A percentile compares a stretch with the other conserved stretches of the same genome.
These are phyloP conservation scores for Phytophthora pinifolia DNA, from an alignment of 352 stramenopile genomes.

Conservation along the genomic window DNA sequence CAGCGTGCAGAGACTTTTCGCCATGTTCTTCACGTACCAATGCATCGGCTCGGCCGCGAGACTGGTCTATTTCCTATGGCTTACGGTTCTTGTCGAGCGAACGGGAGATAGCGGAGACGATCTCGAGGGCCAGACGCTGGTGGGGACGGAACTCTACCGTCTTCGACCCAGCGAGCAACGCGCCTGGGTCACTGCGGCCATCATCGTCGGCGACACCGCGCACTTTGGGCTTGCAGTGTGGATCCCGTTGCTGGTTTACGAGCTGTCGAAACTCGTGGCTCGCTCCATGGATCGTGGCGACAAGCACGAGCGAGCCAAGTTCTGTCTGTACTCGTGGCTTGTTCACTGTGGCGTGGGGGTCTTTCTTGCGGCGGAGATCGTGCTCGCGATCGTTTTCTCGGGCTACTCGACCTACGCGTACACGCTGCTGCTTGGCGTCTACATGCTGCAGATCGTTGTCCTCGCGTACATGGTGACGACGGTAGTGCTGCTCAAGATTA, in stretches of 20 bases:
- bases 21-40: constrained; percentile 33
- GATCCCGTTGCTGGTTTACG: constrained; percentile 43
- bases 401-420: constrained; percentile 40
- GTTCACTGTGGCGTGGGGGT: constrained; percentile 21
- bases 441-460: constrained; percentile 30
- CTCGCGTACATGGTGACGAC: constrained; percentile 35
- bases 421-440: constrained; percentile 24
- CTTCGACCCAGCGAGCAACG: constrained; percentile 27
- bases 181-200: constrained; percentile 28
- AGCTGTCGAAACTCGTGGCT: constrained; percentile 38
- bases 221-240: constrained; percentile 37
- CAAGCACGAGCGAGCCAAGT: constrained; percentile 32
- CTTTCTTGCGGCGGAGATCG: constrained; percentile 26
- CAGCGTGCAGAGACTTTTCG: constrained; percentile 30
- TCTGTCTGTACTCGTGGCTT: constrained; percentile 30
- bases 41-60: constrained; percentile 19
- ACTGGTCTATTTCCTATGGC: constrained; percentile 29
- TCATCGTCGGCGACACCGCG: constrained; percentile 31
- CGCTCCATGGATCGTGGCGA: constrained; percentile 41
- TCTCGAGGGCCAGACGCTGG: constrained; percentile 10
- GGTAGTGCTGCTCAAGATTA: constrained; percentile 34
- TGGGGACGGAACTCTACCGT: constrained; percentile 31
- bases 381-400: constrained; percentile 16
- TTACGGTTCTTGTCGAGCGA: constrained; percentile 3
- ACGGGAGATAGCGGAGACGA: neutral